Conservation (phyloP, 2,329 filamentous ascomycete species). For the Fusarium annulatum region DNA sequence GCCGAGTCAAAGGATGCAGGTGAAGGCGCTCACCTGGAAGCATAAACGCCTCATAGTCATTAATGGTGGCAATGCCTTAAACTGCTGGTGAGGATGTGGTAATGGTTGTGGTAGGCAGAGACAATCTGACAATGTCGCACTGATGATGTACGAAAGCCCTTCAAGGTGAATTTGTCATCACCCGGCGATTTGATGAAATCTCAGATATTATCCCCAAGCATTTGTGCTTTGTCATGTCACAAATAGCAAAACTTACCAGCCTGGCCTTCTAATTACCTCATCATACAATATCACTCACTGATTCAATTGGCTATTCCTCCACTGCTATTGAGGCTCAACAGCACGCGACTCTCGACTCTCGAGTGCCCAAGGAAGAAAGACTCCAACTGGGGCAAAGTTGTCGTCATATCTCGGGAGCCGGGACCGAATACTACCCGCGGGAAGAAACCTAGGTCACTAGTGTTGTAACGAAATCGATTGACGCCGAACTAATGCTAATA, state of each 20-base stretch:
- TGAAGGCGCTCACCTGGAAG: background rate
- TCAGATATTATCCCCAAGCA: background rate
- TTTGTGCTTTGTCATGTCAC: background rate
- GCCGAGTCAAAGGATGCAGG: background rate
- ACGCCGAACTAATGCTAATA: background rate
- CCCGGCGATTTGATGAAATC: too few species aligned
- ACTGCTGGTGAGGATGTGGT: accelerated
- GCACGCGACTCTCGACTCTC: background rate
- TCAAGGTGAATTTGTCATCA: too few species aligned
- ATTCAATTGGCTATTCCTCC: background rate
- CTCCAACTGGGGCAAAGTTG: background rate
- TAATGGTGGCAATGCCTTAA: background rate
- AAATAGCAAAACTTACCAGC: background rate
- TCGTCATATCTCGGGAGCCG: background rate
- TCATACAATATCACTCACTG: too few species aligned
- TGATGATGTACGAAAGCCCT: too few species aligned
- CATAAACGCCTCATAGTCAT: background rate
- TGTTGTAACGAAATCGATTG: background rate
- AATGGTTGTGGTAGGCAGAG: accelerated
- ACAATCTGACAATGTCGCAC: too few species aligned
- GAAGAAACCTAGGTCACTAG: background rate
- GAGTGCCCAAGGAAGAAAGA: too few species aligned
- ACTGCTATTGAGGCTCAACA: background rate
- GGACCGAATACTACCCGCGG: background rate
- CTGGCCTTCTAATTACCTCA: background rate